Evolutionary conservation across 1,284 basidiomycete genomes (phyloP).

Genomic region (Sporisorium sorghi): DNA sequence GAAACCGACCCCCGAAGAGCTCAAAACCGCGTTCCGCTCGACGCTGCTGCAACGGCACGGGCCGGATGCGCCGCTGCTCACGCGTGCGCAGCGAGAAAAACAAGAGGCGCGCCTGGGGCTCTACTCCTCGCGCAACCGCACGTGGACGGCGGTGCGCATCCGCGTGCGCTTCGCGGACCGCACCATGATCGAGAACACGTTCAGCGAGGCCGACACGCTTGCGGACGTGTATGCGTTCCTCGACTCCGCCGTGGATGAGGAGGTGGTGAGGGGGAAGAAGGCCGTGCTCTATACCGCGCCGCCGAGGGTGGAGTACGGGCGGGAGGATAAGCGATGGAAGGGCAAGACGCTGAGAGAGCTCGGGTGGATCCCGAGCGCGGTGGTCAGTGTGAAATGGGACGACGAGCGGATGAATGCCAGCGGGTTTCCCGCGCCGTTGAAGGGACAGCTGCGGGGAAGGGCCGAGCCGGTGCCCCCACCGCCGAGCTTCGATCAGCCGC

Average conservation of each 20-base stretch:
- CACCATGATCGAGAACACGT: conserved; percentile 82
- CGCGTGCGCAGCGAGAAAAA: conserved; percentile 78
- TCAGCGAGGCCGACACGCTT: conserved; percentile 81
- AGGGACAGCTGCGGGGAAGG: conserved; percentile 11
- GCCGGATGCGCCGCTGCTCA: conserved; percentile 81
- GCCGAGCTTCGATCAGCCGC: conserved; percentile 1
- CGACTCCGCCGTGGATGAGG: conserved; percentile 77
- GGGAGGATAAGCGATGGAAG: conserved; percentile 78
- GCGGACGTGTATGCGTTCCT: conserved; percentile 84
- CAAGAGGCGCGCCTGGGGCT: conserved; percentile 72
- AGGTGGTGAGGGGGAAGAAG: conserved; percentile 77
- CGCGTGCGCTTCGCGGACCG: conserved; percentile 83
- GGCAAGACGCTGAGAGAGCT: conserved; percentile 78
- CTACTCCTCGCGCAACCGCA: conserved; percentile 77
- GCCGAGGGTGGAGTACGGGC: conserved; percentile 82
- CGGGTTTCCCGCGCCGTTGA: conserved; percentile 42
- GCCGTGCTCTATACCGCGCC: conserved; percentile 85
- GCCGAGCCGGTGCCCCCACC: conserved; percentile 33
- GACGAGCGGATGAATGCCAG: conserved; percentile 76
- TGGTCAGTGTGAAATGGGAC: conserved; percentile 81
- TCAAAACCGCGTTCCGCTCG: conserved; percentile 77
- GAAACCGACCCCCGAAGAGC: conserved; percentile 78
- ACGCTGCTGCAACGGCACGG: conserved; percentile 76
- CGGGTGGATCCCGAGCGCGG: conserved; percentile 81
- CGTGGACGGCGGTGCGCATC: conserved; percentile 81